Evolutionary conservation across 441 rosid genomes (phyloP), one percentile per base, ranked within the genome.

Genomic region (Cnidoscolus chayamansa): DNA sequence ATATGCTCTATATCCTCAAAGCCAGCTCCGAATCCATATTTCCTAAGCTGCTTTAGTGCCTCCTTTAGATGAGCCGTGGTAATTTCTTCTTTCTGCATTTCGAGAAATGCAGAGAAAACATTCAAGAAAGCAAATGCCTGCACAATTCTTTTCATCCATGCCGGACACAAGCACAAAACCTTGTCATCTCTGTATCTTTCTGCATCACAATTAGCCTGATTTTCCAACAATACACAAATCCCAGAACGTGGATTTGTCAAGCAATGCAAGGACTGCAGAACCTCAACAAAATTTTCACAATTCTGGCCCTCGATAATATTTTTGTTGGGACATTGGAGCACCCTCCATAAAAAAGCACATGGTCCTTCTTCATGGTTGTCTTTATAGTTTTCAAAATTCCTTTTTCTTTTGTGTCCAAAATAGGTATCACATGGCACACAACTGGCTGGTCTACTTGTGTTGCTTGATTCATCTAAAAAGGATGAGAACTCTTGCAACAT

Each of bases 41-140:
- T 73, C 43, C 67, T 78, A 79, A 94, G 86, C 72, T 79, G 82
- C 68, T 73, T 45, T 67, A 92, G 78, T 17, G 86, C 90, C 60
- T 78, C 86, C 82, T 84, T 82, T 84, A 92, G 75, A 30, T 54
- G 57, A 50, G 60, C 35, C 8, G 79, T 74, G 8, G 81, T 85
- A 40, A 92, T 48, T 55, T 74, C 83, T 16, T 81, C 81, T 70
- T 72, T 81, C 63, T 17, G 74, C 60, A 87, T 72, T 68, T 79
- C 84, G 75, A 85, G 73, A 82, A 80, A 79, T 45, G 85, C 86
- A 35, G 85, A 78, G 71, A 82, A 87, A 51, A 89, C 79, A 68
- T 88, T 94, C 75, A 92, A 53, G 71, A 90, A 85, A 58, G 91
- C 76, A 78, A 92, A 89, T 0, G 91, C 85, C 87, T 87, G 87